phyloP scores from a whole-genome alignment of 352 stramenopile genomes.

The Phytophthora idaei region DNA sequence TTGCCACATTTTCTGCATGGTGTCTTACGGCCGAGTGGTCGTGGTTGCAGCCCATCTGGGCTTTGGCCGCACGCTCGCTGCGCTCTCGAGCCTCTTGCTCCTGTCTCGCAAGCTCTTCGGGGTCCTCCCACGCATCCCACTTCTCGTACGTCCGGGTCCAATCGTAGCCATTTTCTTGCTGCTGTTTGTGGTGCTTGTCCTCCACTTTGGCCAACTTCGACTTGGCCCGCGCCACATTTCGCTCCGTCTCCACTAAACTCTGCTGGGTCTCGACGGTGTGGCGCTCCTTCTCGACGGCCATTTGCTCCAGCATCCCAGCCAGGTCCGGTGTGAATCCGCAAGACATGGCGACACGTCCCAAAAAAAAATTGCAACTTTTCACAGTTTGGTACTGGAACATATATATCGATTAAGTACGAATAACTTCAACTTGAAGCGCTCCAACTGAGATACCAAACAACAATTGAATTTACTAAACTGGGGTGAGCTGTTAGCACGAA shows the following conservation, averaged over 20 bases:
- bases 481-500: constrained; percentile 5
- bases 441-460: not conserved
- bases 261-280: constrained; percentile 43
- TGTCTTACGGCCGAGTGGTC: constrained; percentile 74
- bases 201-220: constrained; percentile 39
- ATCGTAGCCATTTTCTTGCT: constrained; percentile 49
- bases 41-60: constrained; percentile 76
- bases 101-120: constrained; percentile 71
- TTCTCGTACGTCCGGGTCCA: constrained; percentile 83
- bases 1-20: not conserved
- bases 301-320: constrained; percentile 67
- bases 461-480: constrained; percentile 19
- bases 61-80: constrained; percentile 52
- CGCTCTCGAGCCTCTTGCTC: constrained; percentile 71
- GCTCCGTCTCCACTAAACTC: constrained; percentile 37
- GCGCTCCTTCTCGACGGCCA: constrained; percentile 66
- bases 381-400: too few relatives aligned
- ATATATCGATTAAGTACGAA: constrained; percentile 8
- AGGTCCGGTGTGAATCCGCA: constrained; percentile 74
- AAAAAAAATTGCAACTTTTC: too few relatives aligned
- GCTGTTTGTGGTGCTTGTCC: constrained; percentile 22
- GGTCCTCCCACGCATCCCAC: constrained; percentile 83
- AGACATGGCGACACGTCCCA: constrained; percentile 43
- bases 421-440: constrained; percentile 6
- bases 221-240: constrained; percentile 50